phyloP scores from a whole-genome alignment of 164 flowering plant species.

The Macadamia tetraphylla region DNA sequence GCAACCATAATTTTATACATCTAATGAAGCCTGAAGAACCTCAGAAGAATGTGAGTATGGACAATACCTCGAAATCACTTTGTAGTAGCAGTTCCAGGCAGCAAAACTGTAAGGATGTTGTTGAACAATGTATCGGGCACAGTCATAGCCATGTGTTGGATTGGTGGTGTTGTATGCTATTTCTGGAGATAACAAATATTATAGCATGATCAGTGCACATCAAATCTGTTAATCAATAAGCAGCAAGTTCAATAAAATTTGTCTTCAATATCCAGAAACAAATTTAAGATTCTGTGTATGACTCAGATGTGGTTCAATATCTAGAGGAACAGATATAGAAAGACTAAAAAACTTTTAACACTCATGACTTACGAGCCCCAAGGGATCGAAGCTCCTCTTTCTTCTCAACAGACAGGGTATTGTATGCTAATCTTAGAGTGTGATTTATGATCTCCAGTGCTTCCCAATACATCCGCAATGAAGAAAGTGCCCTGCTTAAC shows the following conservation, averaged over 20 bases:
- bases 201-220: not conserved
- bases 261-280: not conserved
- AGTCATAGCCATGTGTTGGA: conserved; percentile 59
- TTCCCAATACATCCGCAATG: conserved; percentile 58
- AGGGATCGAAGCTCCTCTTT: conserved; percentile 67
- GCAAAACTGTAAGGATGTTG: conserved; percentile 69
- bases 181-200: conserved; percentile 31
- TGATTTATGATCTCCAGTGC: conserved; percentile 63
- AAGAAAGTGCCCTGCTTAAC: conserved; percentile 70
- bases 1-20: no score
- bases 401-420: conserved; percentile 42
- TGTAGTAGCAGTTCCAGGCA: conserved; percentile 89
- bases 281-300: not conserved
- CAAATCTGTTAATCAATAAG: not conserved
- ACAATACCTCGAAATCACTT: conserved; percentile 55
- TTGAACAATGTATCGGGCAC: conserved; percentile 47
- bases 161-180: conserved; percentile 57
- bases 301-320: not conserved
- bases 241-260: not conserved
- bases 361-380: conserved; percentile 64
- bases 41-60: no score
- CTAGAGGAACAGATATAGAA: not conserved
- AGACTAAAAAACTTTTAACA: not conserved
- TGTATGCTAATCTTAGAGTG: conserved; percentile 40
- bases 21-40: no score